Base-by-base conservation (phyloP, 345 rosid species). In the Gossypium thurberi region DNA sequence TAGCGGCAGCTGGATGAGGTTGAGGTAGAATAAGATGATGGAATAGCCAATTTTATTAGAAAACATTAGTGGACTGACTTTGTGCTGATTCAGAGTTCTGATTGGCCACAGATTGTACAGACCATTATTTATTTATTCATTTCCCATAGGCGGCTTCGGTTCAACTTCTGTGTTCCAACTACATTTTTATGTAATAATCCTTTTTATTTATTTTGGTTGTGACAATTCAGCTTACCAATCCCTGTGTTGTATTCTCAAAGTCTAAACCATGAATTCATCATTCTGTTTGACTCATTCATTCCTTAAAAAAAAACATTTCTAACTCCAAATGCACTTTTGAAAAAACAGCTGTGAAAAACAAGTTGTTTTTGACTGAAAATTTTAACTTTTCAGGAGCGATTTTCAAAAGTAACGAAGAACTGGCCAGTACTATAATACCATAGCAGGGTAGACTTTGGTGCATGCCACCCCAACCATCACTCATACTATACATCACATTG, bases 1-100 rank as follows among this genome's bases (percentile, higher is more conserved):
- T 71, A 64, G 76, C 26, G 78, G 66, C 25, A 76, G 74, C 71
- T 86, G 90, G 90, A 77, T 86, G 74, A 81, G 74, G 28, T 81
- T 78, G 23, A 76, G 90, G 82, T 84, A 68, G 71, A 68, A 67
- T 74, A 69, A n/a, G 53, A 56, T 3, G 6, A 4, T 15, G 15
- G 14, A 47, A 14, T 14, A 11, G 47, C 75, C 58, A 33, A 18
- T 8, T 18, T 20, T 23, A 55, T 55, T 55, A 69, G 53, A n/a
- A 75, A 20, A 43, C 51, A 40, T 42, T 26, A 26, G 0, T 4
- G 2, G 26, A 20, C 59, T 58, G 75, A 58, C 65, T 33, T 52
- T 48, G 50, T 23, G 51, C 10, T 37, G 13, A 6, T 2, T 25
- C 10, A 3, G 37, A 40, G 70, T 70, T 58, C 68, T 69, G 42